Evolutionary conservation across 2,329 filamentous ascomycete species (phyloP).

Genomic region (Pleurostoma richardsiae): DNA sequence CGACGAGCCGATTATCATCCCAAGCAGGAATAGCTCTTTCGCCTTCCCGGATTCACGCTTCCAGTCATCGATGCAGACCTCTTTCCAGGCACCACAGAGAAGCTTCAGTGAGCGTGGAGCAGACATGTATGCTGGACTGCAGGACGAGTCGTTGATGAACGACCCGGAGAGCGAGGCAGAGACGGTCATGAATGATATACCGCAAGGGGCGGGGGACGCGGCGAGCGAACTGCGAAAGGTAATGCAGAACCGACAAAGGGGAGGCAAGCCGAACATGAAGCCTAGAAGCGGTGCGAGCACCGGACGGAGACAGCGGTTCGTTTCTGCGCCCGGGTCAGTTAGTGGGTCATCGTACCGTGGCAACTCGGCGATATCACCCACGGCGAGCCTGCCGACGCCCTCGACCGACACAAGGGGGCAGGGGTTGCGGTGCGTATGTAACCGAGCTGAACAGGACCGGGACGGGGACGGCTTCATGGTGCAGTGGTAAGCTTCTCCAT

Average conservation of each 20-base stretch:
- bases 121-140: constrained; percentile 29
- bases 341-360: constrained; percentile 19
- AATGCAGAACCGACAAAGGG: constrained; percentile 38
- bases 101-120: constrained; percentile 46
- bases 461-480: constrained; percentile 53
- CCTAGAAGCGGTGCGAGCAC: constrained; percentile 16
- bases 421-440: constrained; percentile 54
- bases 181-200: constrained; percentile 45
- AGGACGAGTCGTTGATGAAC: constrained; percentile 20
- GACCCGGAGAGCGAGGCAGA: constrained; percentile 55
- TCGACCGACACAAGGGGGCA: constrained; percentile 34
- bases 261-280: constrained; percentile 4
- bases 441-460: constrained; percentile 30
- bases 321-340: constrained; percentile 18
- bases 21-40: constrained; percentile 56
- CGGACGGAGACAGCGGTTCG: constrained; percentile 28
- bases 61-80: constrained; percentile 37
- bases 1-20: constrained; percentile 61
- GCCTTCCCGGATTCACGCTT: constrained; percentile 46
- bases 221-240: constrained; percentile 56
- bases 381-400: constrained; percentile 40
- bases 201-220: constrained; percentile 42
- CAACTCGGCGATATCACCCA: constrained; percentile 41
- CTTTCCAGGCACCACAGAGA: constrained; percentile 40
- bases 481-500: constrained; percentile 49